phyloP scores from a whole-genome alignment of 2,329 filamentous ascomycete genomes.

The Aspergillus uvarum region DNA sequence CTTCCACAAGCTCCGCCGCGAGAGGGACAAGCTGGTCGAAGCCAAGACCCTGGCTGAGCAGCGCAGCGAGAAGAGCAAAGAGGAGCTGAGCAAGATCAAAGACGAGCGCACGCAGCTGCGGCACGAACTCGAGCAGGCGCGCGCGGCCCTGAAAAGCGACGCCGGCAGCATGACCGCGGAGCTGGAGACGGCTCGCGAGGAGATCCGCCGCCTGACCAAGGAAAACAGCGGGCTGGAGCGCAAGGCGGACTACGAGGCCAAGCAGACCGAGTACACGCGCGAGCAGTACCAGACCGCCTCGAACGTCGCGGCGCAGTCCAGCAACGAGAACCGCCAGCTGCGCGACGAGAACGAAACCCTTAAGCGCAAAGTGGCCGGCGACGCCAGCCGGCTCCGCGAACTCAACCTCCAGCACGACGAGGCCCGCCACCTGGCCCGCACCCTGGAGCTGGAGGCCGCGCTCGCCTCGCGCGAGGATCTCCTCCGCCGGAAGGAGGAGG shows the following conservation, averaged over 20 bases:
- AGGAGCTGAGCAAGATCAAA: slow-evolving; percentile 42
- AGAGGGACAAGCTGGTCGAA: slow-evolving; percentile 36
- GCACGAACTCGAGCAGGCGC: slow-evolving; percentile 41
- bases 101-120: slow-evolving; percentile 41
- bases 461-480: slow-evolving; percentile 40
- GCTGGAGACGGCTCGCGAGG: slow-evolving; percentile 42
- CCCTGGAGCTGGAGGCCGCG: slow-evolving; percentile 40
- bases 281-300: slow-evolving; percentile 50
- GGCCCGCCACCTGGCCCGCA: slow-evolving; percentile 35
- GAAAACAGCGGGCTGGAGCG: slow-evolving; percentile 37
- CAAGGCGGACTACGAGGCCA: slow-evolving; percentile 42
- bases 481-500: slow-evolving; percentile 45
- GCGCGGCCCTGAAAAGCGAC: slow-evolving; percentile 40
- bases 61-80: slow-evolving; percentile 35
- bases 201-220: slow-evolving; percentile 38
- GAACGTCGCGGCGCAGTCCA: slow-evolving; percentile 43
- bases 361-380: slow-evolving; percentile 37
- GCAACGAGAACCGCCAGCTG: slow-evolving; percentile 39
- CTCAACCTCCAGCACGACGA: slow-evolving; percentile 37
- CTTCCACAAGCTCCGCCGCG: slow-evolving; percentile 37
- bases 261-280: slow-evolving; percentile 48
- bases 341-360: slow-evolving; percentile 39
- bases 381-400: slow-evolving; percentile 40
- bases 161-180: slow-evolving; percentile 40
- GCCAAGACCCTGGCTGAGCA: slow-evolving; percentile 31